Evolutionary conservation across 2,329 filamentous ascomycete genomes (phyloP).

Genomic region (Nothophoma quercina): DNA sequence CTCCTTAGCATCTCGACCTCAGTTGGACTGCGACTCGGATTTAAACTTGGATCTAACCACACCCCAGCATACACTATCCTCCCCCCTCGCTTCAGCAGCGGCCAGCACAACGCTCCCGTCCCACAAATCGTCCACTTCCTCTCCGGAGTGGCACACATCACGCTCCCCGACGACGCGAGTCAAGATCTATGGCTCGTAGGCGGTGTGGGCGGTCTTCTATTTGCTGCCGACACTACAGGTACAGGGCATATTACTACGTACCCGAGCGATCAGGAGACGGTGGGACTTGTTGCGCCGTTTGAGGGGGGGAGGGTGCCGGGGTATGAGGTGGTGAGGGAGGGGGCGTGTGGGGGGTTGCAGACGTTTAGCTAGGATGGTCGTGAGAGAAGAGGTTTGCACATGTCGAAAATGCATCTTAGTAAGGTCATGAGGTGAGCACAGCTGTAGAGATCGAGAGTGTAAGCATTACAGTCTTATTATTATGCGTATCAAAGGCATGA

Average conservation of each 20-base stretch:
- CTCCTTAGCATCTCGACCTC: too few species aligned
- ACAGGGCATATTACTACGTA: slow-evolving; percentile 43
- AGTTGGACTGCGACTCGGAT: too few species aligned
- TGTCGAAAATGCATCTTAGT: too few species aligned
- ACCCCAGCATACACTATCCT: slow-evolving; percentile 41
- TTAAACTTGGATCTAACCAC: too few species aligned
- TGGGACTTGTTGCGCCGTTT: slow-evolving; percentile 40
- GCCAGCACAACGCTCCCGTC: slow-evolving; percentile 43
- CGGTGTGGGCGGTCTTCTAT: slow-evolving; percentile 40
- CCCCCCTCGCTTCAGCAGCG: slow-evolving; percentile 44
- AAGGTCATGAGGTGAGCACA: too few species aligned
- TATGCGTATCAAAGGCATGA: neutral
- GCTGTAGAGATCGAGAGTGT: too few species aligned
- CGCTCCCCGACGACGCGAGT: slow-evolving; percentile 33
- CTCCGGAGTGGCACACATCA: slow-evolving; percentile 44
- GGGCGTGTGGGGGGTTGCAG: slow-evolving; percentile 13
- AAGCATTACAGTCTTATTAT: slow-evolving; percentile 4
- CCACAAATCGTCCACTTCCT: slow-evolving; percentile 46
- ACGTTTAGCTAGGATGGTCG: neutral
- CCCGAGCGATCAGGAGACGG: slow-evolving; percentile 41
- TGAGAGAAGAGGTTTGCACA: too few species aligned
- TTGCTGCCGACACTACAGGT: slow-evolving; percentile 43
- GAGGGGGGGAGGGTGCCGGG: slow-evolving; percentile 30
- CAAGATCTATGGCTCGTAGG: slow-evolving; percentile 43
- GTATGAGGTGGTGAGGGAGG: slow-evolving; percentile 28